Evolutionary conservation across 2,329 filamentous ascomycete species (phyloP), one percentile per base, ranked within the genome.

Genomic region (Ophiostoma tasmaniense): DNA sequence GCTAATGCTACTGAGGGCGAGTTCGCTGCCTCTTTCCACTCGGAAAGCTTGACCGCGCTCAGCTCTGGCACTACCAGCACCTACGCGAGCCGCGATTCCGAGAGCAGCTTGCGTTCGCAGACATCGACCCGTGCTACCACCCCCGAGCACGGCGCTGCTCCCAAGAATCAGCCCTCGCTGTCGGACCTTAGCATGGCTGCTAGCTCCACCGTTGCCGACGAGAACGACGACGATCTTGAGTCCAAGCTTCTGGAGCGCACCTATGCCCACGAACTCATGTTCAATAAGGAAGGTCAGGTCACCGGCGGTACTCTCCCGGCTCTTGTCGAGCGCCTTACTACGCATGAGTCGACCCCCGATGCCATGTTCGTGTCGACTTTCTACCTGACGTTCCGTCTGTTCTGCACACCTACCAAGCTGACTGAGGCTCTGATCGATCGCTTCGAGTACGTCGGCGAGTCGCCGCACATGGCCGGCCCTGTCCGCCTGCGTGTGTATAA

Each of bases 271-370:
- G 94, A 99, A 76, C 84, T 99, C 65, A 88, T 97, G 75, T 90
- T 91, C 77, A 97, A 96, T 80, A 96, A 96, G 77, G 94, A 98
- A 73, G 93, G 94, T 1, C 91, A 96, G 71, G 89, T 99, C n/a
- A 91, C 91, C 59, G 95, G 95, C 64, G 95, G 95, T 17, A 96
- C 93, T 2, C 84, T 99, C 14, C 88, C 91, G 5, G 95, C 95
- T 1, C 82, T 99, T 35, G 90, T 99, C n/a, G 95, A 99, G 81
- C 89, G 93, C 72, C 85, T 99, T 59, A 98, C 95, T 0, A 92
- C 91, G 0, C 93, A 96, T 76, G 92, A 97, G 77, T 91, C 92
- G 0, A 96, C 94, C 0, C 95, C 95, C 0, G 94, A 98, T 76
- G 88, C 91, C 22, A 87, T 91, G 75, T 98, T 98, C 74, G 92